A percentile compares a stretch with the other conserved stretches of the same genome.
These are phyloP conservation scores for Haplographium delicatum DNA, from an alignment of 495 filamentous ascomycete species.

Conservation along the genomic window DNA sequence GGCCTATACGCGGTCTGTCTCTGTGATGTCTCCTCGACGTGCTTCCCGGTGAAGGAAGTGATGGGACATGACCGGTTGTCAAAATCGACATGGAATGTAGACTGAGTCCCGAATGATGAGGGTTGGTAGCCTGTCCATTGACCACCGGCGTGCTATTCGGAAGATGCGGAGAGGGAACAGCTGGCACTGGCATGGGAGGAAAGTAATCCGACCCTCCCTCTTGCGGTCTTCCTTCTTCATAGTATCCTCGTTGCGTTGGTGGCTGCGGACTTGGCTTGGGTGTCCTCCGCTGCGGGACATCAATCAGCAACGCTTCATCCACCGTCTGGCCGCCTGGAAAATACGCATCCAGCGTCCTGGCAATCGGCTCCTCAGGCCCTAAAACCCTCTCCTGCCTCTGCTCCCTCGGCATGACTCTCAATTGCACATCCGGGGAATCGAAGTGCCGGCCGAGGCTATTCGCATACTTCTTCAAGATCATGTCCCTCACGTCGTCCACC, in stretches of 20 bases:
- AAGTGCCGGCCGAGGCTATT: constrained; percentile 86
- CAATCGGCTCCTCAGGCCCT: constrained; percentile 82
- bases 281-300: constrained; percentile 74
- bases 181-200: constrained; percentile 67
- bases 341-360: constrained; percentile 71
- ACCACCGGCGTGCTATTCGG: constrained; percentile 29
- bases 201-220: constrained; percentile 85
- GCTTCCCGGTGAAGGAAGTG: constrained; percentile 77
- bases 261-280: constrained; percentile 73
- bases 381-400: constrained; percentile 60
- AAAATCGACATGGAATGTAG: constrained; percentile 68
- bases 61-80: constrained; percentile 70
- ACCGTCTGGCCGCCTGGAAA: constrained; percentile 85
- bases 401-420: constrained; percentile 52
- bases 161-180: constrained; percentile 34
- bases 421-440: constrained; percentile 79
- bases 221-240: constrained; percentile 60
- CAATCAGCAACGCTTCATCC: constrained; percentile 88
- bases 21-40: constrained; percentile 41
- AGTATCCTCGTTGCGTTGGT: constrained; percentile 43
- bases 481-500: constrained; percentile 91
- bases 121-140: constrained; percentile 30
- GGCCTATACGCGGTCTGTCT: constrained; percentile 51
- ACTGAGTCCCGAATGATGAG: constrained; percentile 25
- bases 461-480: constrained; percentile 86